Evolutionary conservation across 345 rosid genomes (phyloP).

Genomic region (Litchi chinensis): DNA sequence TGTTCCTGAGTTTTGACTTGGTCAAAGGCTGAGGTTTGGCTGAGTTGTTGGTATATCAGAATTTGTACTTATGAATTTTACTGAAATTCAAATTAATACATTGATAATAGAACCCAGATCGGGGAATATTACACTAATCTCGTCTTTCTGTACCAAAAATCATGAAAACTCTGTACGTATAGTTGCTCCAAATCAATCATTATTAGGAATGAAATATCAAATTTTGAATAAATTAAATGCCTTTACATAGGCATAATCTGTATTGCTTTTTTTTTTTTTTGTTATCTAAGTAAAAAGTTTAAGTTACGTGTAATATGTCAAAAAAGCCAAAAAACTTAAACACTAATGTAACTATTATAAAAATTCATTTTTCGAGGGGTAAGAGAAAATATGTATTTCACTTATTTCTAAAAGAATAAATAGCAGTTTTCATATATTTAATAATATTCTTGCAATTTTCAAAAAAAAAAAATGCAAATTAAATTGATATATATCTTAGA

Average conservation of each 20-base stretch:
- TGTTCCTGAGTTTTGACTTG: conserved; percentile 39
- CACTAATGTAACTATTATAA: no score
- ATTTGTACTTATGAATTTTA: not conserved
- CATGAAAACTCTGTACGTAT: not conserved
- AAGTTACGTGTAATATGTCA: no score
- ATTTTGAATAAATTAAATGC: no score
- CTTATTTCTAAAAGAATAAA: not conserved
- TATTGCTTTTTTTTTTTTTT: not conserved
- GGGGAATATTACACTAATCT: not conserved
- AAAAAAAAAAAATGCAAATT: no score
- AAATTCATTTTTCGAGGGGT: no score
- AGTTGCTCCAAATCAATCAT: conserved; percentile 13
- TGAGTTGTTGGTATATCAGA: conserved; percentile 1
- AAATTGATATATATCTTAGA: no score
- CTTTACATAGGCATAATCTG: not conserved
- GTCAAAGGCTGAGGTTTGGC: conserved; percentile 43
- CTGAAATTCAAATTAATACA: conserved; percentile 1
- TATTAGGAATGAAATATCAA: not conserved
- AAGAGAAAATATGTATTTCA: no score
- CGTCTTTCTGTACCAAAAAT: conserved; percentile 4
- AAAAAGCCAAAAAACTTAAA: no score
- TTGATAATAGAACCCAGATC: not conserved
- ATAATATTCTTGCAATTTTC: no score
- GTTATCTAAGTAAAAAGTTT: not conserved
- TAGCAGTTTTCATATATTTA: not conserved